Base-by-base conservation (phyloP, 2,329 filamentous ascomycete genomes). In the Pseudogymnoascus verrucosus region DNA sequence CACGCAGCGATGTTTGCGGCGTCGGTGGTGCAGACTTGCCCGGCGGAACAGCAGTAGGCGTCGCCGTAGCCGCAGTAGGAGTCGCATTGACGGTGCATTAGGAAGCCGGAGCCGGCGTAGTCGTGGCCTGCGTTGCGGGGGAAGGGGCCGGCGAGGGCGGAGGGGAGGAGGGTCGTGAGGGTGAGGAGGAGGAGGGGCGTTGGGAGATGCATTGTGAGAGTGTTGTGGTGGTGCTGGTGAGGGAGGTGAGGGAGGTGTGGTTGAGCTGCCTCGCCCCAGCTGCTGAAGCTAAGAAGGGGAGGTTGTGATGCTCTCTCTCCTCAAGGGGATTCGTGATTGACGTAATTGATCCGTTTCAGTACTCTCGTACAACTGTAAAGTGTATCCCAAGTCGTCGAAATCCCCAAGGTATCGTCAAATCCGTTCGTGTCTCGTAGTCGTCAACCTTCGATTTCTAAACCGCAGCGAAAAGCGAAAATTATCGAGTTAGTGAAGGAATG, bases 1-100 rank as follows among this genome's bases (percentile, higher is more conserved):
- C 84, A 86, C 62, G 77, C 79, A 31, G 83, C 83, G 42, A 82
- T 75, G 68, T 78, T 77, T 67, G 75, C 73, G 4, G 76, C 60
- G 54, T 70, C 72, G 5, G 84, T 86, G 64, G 78, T 80, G 76
- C 84, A 87, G 34, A 74, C 70, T 70, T 83, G 73, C 62, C 76
- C 76, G 62, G 73, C 68, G 21, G 71, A 72, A 70, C 84, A 87
- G 75, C 84, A 87, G 73, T 80, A 80, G 71, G 83, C 78, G 68
- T 80, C 80, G 62, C 83, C 74, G 61, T 75, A 73, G 65, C 84
- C 84, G 73, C 84, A 87, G 74, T 80, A 80, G 37, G 78, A 72
- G 54, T 73, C 76, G 75, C 84, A 86, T 63, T 61, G 63, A 61
- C 82, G 78, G 19, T 73, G 75, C 75, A 79, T 76, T 42, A 85